phyloP scores from a whole-genome alignment of 805 yeast species.

The Yarrowia sp. region DNA sequence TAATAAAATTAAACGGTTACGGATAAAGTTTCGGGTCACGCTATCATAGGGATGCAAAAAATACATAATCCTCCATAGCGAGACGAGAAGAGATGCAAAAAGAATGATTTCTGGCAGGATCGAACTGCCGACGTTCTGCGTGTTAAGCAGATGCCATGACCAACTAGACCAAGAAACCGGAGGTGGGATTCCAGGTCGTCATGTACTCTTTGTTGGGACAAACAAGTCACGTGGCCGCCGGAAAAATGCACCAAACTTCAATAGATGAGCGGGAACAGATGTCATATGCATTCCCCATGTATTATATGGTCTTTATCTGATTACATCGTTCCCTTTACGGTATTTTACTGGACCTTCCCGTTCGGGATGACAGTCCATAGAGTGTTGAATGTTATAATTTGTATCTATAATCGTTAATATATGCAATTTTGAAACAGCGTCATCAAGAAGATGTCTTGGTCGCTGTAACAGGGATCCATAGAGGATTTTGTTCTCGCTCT shows the following conservation, averaged over 20 bases:
- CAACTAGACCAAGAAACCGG: constrained; percentile 78
- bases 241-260: not conserved
- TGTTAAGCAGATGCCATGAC: constrained; percentile 99
- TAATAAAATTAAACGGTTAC: not conserved
- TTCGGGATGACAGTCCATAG: not conserved
- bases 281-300: not conserved
- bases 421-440: not conserved
- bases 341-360: not conserved
- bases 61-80: not conserved
- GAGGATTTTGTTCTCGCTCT: not conserved
- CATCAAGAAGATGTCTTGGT: too few species aligned
- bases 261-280: not conserved
- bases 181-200: not conserved
- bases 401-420: constrained; percentile 4
- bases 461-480: not conserved
- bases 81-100: not conserved
- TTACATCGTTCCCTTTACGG: not conserved
- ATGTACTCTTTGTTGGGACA: not conserved
- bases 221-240: not conserved
- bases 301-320: not conserved
- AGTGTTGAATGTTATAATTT: not conserved
- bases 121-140: constrained; percentile 99
- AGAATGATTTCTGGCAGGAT: constrained; percentile 59
- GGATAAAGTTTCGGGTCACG: not conserved
- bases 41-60: not conserved